Conservation (phyloP, 495 filamentous ascomycete genomes). For the Aspergillus carlsbadensis region DNA sequence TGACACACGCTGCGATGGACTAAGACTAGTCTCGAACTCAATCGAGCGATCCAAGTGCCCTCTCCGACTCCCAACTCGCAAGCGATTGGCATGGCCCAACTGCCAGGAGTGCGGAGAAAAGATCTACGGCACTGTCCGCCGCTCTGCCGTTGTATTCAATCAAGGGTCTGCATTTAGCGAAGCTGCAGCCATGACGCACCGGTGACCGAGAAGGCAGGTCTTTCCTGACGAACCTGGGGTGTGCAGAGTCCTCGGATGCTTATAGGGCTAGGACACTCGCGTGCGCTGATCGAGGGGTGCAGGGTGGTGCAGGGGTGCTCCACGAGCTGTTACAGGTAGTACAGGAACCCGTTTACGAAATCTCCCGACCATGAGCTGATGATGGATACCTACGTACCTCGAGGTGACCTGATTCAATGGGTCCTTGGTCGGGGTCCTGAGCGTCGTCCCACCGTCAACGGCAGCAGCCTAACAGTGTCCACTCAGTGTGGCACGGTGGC, state of each 20-base stretch:
- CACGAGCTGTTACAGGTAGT: neutral
- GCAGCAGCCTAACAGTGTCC: neutral
- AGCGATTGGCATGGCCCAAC: neutral
- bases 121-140: conserved; percentile 8
- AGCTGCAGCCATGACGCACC: neutral
- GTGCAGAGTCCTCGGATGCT: too few species aligned
- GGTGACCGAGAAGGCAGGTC: neutral
- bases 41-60: conserved; percentile 18
- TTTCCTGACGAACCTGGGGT: neutral
- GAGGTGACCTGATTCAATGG: conserved; percentile 8
- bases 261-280: neutral
- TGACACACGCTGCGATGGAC: neutral
- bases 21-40: conserved; percentile 5
- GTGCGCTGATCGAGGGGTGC: neutral
- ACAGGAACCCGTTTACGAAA: neutral
- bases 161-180: conserved; percentile 5
- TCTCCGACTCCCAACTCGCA: conserved; percentile 1
- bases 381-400: neutral
- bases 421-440: neutral
- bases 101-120: conserved; percentile 10
- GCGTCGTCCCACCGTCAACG: conserved; percentile 6
- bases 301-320: neutral
- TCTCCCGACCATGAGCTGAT: conserved; percentile 1
- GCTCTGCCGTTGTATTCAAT: conserved; percentile 1
- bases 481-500: neutral